Evolutionary conservation across 176 grass and related monocot genomes (phyloP), one percentile per base, ranked within the genome.

Genomic region (Avena eriantha): DNA sequence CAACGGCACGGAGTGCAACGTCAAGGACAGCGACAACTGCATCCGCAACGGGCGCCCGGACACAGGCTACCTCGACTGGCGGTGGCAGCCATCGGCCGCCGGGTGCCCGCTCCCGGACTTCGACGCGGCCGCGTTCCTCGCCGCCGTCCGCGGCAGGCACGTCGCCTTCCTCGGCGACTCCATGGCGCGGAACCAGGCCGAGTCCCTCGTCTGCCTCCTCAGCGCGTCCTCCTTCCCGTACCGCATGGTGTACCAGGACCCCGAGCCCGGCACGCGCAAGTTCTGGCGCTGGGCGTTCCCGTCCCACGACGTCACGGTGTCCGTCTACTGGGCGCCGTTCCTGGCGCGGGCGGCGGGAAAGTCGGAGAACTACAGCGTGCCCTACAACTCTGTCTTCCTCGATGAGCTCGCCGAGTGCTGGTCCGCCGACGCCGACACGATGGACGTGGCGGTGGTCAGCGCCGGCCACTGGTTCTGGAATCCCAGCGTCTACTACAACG

Each of bases 81-180:
- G 90, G 55, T 95, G 93, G 90, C 84, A 88, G 55, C 93, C 93
- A 0, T 59, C 35, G 83, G 88, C 65, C 3, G n/a, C 59, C 9
- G 22, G 59, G 0, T 92, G 90, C 58, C 83, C 84, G 22, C 67
- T 92, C 45, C 88, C 90, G 69, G 66, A 80, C 14, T 88, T 95
- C 16, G 48, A 63, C n/a, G 13, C 86, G 77, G 33, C 77, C 18
- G 72, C 61, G 58, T 95, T 93, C 80, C 84, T 91, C 8, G 39
- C 36, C 70, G 14, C 71, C 24, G 91, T 85, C 29, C 81, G 65
- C 29, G 93, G 91, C 45, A 95, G 83, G 86, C 83, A 56, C 22
- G 74, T 93, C 3, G 93, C 91, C 18, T 89, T 95, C 54, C 80
- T 95, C 51, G 93, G 91, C 58, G 93, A 95, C 81, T 95, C 93